A percentile compares a stretch with the other conserved stretches of the same genome.
These are phyloP conservation scores for Phytophthora colocasiae DNA, from an alignment of 352 stramenopile genomes.

Conservation along the genomic window DNA sequence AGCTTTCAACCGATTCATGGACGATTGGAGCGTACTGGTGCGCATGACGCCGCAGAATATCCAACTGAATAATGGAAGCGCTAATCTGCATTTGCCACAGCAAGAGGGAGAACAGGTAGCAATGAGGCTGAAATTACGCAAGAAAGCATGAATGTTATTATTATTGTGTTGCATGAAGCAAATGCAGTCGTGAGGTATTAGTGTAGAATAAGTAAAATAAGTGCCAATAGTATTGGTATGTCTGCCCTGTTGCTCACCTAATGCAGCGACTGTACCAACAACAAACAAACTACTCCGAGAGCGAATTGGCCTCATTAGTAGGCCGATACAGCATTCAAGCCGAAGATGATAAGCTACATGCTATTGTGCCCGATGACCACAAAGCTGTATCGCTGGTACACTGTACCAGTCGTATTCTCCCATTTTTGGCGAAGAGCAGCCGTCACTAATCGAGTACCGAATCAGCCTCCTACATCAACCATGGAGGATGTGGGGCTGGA, in stretches of 20 bases:
- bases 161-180: too few species aligned
- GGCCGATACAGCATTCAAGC: too few species aligned
- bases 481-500: constrained; percentile 91
- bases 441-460: constrained; percentile 4
- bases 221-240: too few species aligned
- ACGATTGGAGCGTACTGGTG: constrained; percentile 67
- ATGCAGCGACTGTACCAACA: too few species aligned
- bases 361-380: too few species aligned
- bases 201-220: too few species aligned
- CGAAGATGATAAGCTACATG: too few species aligned
- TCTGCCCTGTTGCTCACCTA: too few species aligned
- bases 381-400: too few species aligned
- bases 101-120: constrained; percentile 7
- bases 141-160: constrained; percentile 13
- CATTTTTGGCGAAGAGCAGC: constrained; percentile 4
- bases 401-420: neutral
- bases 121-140: constrained; percentile 65
- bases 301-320: too few species aligned
- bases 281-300: too few species aligned
- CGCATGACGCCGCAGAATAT: constrained; percentile 30
- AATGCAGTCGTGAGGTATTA: too few species aligned
- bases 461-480: constrained; percentile 6
- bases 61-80: constrained; percentile 39
- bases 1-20: constrained; percentile 74
- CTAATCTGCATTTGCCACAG: constrained; percentile 28